phyloP scores from a whole-genome alignment of 116 monocot species.

The Phalaenopsis hybrid region DNA sequence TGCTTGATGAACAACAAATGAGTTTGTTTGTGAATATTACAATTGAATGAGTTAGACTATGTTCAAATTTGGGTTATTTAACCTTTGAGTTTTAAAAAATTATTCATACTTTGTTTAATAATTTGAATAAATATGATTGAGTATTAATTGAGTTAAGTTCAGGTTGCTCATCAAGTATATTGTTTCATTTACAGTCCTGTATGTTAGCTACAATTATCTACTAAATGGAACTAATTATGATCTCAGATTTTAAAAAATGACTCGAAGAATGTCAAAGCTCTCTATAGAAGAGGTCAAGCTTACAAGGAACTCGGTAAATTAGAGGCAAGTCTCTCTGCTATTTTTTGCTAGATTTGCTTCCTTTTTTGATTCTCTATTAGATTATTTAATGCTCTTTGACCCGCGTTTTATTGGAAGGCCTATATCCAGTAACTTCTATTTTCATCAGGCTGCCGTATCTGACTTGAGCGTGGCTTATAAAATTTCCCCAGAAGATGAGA shows the following conservation, averaged over 20 bases:
- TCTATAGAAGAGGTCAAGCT: slow-evolving; percentile 98
- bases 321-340: slow-evolving; percentile 34
- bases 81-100: too few species aligned
- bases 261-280: slow-evolving; percentile 78
- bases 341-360: not conserved
- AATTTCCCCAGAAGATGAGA: slow-evolving; percentile 89
- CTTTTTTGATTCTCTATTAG: not conserved
- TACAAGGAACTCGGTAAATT: slow-evolving; percentile 83
- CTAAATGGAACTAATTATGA: not conserved
- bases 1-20: too few species aligned
- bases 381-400: not conserved
- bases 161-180: too few species aligned
- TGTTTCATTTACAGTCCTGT: too few species aligned
- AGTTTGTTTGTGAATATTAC: too few species aligned
- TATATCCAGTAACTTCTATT: not conserved
- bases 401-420: not conserved
- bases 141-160: too few species aligned
- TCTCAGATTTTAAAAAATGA: slow-evolving; percentile 72
- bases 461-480: slow-evolving; percentile 74
- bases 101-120: too few species aligned
- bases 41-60: too few species aligned
- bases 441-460: slow-evolving; percentile 61
- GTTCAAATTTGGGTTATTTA: too few species aligned
- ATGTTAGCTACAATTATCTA: not conserved
- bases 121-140: too few species aligned